phyloP scores from a whole-genome alignment of 2,329 filamentous ascomycete species.

The Emericellopsis cladophorae region DNA sequence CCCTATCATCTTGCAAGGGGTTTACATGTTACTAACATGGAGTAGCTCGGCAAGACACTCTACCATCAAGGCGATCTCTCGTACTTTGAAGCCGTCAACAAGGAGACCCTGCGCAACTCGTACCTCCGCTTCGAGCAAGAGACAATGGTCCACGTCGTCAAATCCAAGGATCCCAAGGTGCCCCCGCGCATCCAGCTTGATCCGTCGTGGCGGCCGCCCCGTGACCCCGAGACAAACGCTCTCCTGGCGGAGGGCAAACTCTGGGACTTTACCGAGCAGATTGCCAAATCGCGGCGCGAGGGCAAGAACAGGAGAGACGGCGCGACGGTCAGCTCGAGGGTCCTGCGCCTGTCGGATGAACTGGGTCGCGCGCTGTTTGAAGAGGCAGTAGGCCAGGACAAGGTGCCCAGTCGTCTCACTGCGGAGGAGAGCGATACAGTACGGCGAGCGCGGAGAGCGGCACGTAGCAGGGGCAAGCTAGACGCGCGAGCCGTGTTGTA shows the following conservation, averaged over 20 bases:
- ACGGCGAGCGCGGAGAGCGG: constrained; percentile 28
- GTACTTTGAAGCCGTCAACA: constrained; percentile 98
- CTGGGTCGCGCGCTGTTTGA: constrained; percentile 61
- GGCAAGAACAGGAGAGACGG: constrained; percentile 96
- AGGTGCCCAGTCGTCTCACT: constrained; percentile 29
- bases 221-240: constrained; percentile 46
- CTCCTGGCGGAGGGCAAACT: constrained; percentile 62
- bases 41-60: constrained; percentile 79
- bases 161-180: constrained; percentile 50
- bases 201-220: constrained; percentile 59
- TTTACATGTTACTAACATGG: constrained; percentile 3
- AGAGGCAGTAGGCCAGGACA: constrained; percentile 28
- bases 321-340: constrained; percentile 72
- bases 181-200: constrained; percentile 55
- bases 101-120: constrained; percentile 90
- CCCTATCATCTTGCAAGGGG: neutral
- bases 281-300: constrained; percentile 71
- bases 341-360: constrained; percentile 63
- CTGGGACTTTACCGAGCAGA: constrained; percentile 87
- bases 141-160: constrained; percentile 68
- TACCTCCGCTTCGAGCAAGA: constrained; percentile 84
- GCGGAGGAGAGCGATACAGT: constrained; percentile 35
- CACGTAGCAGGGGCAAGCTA: constrained; percentile 33
- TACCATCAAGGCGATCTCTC: constrained; percentile 95
- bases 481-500: constrained; percentile 35